phyloP scores from a whole-genome alignment of 306 rosid species.

The Leucaena leucocephala region DNA sequence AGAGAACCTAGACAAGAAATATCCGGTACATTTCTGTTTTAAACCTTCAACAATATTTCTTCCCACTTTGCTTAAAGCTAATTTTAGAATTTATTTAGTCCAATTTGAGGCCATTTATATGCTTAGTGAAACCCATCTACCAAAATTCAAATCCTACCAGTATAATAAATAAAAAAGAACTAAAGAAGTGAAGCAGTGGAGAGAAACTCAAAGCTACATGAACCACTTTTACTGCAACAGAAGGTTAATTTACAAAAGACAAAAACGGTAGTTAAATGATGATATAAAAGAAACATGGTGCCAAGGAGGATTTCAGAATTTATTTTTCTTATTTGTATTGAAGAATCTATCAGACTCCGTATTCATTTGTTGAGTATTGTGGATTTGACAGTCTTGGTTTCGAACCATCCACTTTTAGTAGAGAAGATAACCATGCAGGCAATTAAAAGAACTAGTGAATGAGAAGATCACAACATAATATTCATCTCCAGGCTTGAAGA shows the following conservation, averaged over 20 bases:
- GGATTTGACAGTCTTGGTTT: neutral
- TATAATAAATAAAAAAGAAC: neutral
- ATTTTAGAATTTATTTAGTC: neutral
- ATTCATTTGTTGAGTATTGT: neutral
- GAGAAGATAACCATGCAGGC: neutral
- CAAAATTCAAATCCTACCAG: neutral
- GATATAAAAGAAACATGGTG: neutral
- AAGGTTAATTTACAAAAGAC: neutral
- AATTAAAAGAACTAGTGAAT: neutral
- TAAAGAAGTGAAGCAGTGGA: neutral
- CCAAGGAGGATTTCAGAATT: neutral
- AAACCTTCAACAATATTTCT: conserved; percentile 17
- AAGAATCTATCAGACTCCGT: neutral
- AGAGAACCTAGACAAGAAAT: conserved; percentile 5
- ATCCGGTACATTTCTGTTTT: neutral
- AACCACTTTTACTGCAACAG: neutral
- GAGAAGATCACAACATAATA: neutral
- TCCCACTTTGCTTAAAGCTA: conserved; percentile 20
- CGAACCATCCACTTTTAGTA: neutral
- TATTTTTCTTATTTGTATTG: neutral
- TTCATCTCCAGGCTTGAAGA: conserved; percentile 3
- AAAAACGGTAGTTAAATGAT: neutral
- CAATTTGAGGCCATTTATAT: neutral
- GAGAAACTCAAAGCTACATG: neutral
- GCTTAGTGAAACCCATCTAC: neutral